A percentile compares a stretch with the other conserved stretches of the same genome.
Evolutionary conservation across 345 rosid species (phyloP).

Genomic region (Populus euphratica): DNA sequence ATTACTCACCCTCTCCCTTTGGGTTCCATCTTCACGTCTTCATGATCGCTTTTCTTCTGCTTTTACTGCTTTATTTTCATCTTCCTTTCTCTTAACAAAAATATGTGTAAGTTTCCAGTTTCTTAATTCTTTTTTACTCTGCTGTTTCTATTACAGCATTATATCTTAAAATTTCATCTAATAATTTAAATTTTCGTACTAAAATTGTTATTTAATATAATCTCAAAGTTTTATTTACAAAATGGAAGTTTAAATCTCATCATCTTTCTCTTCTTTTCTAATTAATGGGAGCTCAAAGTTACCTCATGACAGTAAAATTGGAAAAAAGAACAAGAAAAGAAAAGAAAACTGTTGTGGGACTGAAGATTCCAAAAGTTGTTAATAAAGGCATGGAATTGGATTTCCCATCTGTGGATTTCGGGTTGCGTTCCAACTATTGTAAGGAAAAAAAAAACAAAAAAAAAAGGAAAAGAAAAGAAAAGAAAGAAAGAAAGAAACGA

Average conservation of each 20-base stretch:
- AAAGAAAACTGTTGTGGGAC: not conserved
- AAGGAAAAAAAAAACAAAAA: too few species aligned
- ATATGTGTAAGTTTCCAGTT: too few species aligned
- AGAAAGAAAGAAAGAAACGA: not conserved
- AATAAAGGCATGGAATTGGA: not conserved
- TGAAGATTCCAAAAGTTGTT: not conserved
- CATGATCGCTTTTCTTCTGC: not conserved
- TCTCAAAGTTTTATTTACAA: too few species aligned
- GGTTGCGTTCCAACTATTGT: not conserved
- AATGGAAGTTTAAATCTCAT: too few species aligned
- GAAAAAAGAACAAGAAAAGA: not conserved
- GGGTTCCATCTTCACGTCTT: not conserved
- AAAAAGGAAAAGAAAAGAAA: too few species aligned
- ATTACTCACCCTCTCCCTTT: not conserved
- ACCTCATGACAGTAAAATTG: not conserved
- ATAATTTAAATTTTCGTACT: too few species aligned
- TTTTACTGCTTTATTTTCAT: not conserved
- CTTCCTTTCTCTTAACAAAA: not conserved
- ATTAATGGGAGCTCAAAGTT: too few species aligned
- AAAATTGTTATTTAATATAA: too few species aligned
- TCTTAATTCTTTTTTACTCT: too few species aligned
- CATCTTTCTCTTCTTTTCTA: too few species aligned
- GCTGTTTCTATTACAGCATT: too few species aligned
- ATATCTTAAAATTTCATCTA: too few species aligned
- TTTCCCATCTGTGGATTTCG: not conserved